Conservation (phyloP, 2,329 filamentous ascomycete genomes). For the Pseudogymnoascus pannorum region DNA sequence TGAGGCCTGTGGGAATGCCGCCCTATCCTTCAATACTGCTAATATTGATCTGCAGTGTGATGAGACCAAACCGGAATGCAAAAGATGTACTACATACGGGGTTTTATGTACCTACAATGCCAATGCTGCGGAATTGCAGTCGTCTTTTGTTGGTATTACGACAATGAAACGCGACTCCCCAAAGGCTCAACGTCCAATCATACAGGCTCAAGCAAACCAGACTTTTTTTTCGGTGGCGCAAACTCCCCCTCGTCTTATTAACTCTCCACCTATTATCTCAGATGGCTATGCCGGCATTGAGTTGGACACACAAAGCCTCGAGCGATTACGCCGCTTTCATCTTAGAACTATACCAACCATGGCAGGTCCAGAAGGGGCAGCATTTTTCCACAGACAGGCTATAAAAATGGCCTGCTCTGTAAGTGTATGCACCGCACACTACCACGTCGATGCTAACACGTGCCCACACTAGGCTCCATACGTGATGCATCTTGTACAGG, state of each 20-base stretch:
- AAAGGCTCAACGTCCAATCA: not conserved
- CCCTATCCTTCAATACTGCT: slow-evolving; percentile 11
- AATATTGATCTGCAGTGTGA: slow-evolving; percentile 39
- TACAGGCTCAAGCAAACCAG: not conserved
- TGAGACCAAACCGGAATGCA: slow-evolving; percentile 42
- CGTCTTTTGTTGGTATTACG: slow-evolving; percentile 24
- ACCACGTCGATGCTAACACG: slow-evolving; percentile 17
- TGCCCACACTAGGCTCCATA: slow-evolving; percentile 29
- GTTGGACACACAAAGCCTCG: slow-evolving; percentile 23
- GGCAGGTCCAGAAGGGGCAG: slow-evolving; percentile 27
- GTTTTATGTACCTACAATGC: slow-evolving; percentile 42
- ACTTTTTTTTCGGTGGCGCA: not conserved
- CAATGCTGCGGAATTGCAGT: slow-evolving; percentile 27
- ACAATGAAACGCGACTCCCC: slow-evolving; percentile 9
- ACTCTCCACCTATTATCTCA: not conserved
- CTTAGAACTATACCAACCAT: slow-evolving; percentile 36
- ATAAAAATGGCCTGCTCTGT: slow-evolving; percentile 36
- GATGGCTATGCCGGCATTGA: slow-evolving; percentile 11
- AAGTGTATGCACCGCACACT: slow-evolving; percentile 16
- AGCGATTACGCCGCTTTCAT: slow-evolving; percentile 36
- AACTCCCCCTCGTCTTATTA: not conserved
- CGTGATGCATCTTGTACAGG: slow-evolving; percentile 47
- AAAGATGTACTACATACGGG: slow-evolving; percentile 40
- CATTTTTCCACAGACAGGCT: slow-evolving; percentile 32
- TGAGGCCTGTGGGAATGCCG: slow-evolving; percentile 25